Evolutionary conservation across 306 rosid species (phyloP), one percentile per base, ranked within the genome.

Genomic region (Carpinus fangiana): DNA sequence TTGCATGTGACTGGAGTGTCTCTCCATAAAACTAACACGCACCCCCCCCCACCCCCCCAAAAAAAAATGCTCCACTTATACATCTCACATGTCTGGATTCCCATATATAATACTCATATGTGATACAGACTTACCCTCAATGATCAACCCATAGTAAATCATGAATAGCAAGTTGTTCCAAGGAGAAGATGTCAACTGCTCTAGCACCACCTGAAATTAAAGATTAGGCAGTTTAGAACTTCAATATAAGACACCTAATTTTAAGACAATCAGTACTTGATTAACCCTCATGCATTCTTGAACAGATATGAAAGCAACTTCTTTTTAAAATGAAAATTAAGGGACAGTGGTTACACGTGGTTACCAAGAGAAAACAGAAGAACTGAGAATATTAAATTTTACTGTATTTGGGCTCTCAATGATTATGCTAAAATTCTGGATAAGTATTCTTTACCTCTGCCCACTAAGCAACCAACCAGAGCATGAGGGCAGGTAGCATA

Each of bases 151-250:
- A 23, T 90, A 93, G 86, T 92, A 95, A 78, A 90, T 50, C 98
- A 95, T 20, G 91, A 95, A 95, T 74, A 91, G 55, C 41, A 95
- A 86, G 82, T 95, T 93, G 90, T 90, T 95, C 98, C 81, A 89
- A 54, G 98, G 98, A 86, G 97, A 92, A 82, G 91, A 26, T 62
- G 97, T 95, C 85, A 93, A 72, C 77, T 95, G 99, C 70, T 95
- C 99, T 81, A 95, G 66, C 76, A 90, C 57, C 81, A 95, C 99
- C 99, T 95, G 96, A 52, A 85, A 64, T 76, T 50, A 56, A 31
- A 71, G 10, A 80, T 0, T 1, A 66, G n/a, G 20, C 64, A 41
- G 34, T 55, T 81, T 81, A 70, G 66, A 45, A 66, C n/a, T 45
- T 20, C 11, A 45, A 21, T 26, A 12, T 55, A 67, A 41, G 55